Base-by-base conservation (phyloP, 441 rosid genomes). In the Brassica hybrid region DNA sequence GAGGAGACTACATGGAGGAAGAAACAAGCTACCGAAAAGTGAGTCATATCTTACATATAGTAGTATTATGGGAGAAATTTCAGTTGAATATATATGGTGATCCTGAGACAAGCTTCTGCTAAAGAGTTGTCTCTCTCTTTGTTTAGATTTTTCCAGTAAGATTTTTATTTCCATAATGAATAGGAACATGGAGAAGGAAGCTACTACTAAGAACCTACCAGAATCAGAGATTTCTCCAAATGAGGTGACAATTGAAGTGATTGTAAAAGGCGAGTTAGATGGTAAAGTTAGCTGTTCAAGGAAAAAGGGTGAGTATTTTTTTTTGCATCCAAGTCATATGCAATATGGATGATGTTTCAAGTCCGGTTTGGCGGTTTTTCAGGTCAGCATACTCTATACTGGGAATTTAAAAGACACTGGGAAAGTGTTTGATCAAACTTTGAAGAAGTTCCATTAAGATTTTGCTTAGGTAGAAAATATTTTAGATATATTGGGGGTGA, bases 401-500 rank as follows among this genome's bases (percentile, higher is more conserved):
- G 86, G 79, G 54, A 90, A 83, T 85, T 59, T 87, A 17, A 83
- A 82, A 82, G 86, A 83, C 70, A 79, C 70, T 12, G 90, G 87
- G 50, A 75, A 80, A 67, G 54, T 82, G 72, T 78, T 90, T 71
- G 83, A 16, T 83, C 92, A 43, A 90, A 74, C 82, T 27, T 72
- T 74, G 79, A 73, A 14, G 70, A 79, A 41, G 25, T 67, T 67
- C 82, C 83, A 7, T 65, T 83, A 23, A 86, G 75, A n/a, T n/a
- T n/a, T n/a, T n/a, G n/a, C n/a, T n/a, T n/a, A n/a, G n/a, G n/a
- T n/a, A n/a, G n/a, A n/a, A n/a, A n/a, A n/a, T n/a, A n/a, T n/a
- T n/a, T n/a, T n/a, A n/a, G n/a, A n/a, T n/a, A n/a, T n/a, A n/a
- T n/a, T n/a, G n/a, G n/a, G n/a, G n/a, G n/a, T n/a, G n/a, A n/a